Base-by-base conservation (phyloP, 2,329 filamentous ascomycete species). In the Fusarium concolor region DNA sequence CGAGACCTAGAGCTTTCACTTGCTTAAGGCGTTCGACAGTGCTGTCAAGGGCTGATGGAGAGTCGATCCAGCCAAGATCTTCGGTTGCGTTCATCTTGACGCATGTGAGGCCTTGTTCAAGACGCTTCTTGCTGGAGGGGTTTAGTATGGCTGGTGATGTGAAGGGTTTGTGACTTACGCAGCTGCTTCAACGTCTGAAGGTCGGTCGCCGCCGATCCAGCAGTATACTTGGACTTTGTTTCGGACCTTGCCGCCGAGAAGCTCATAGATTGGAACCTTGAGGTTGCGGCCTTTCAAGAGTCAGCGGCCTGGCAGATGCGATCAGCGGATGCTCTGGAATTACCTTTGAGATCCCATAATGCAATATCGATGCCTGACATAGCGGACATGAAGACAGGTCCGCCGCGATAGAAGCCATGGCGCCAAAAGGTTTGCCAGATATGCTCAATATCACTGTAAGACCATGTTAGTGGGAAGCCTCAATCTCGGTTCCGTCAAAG, bases 1-100 rank as follows among this genome's bases (percentile, higher is more conserved):
- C 91, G 69, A 94, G 85, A 2, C 91, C 91, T 0, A 92, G 78
- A 0, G 84, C 82, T 74, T 91, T 92, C 11, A 94, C 91, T 0
- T 85, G 82, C 68, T 89, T 88, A 14, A 94, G 80, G 3, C 92
- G 84, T 59, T 91, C 86, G 4, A 93, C 87, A 43, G 86, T 88
- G 7, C 84, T 81, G 43, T 90, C 84, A 0, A 94, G 82, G 0
- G 83, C 83, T 0, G 84, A 81, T 0, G 92, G 92, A 2, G 90
- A 90, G 76, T 94, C 92, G 0, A 94, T 82, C 91, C 91, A 94
- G 67, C 87, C 89, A 2, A 93, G 78, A 65, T 93, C 91, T 73
- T 91, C 90, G 0, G 91, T 94, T 8, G 86, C 92, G 74, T 94
- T 93, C 91, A 94, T 94, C 75, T 94, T 94, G 54, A 93, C 85